A percentile compares a stretch with the other conserved stretches of the same genome.
Evolutionary conservation across 495 filamentous ascomycete species (phyloP).

Genomic region (Astrothelium subdiscretum): DNA sequence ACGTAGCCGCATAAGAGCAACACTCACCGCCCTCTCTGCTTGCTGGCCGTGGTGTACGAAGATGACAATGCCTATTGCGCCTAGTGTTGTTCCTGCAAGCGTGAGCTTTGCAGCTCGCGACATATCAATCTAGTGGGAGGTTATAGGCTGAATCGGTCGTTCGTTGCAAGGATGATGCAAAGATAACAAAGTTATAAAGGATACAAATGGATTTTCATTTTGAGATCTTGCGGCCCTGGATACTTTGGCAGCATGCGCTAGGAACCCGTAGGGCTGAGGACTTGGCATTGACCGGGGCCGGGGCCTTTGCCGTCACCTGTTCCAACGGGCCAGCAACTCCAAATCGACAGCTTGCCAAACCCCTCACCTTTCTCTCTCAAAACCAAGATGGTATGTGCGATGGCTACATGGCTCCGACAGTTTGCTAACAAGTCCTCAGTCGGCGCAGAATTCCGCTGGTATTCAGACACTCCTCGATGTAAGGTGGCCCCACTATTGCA

Average conservation of each 20-base stretch:
- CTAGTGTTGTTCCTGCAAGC: conserved; percentile 61
- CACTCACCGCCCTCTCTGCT: conserved; percentile 68
- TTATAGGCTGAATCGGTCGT: background rate
- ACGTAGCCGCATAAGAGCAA: conserved; percentile 2
- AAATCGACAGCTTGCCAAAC: background rate
- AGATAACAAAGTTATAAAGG: too few species aligned
- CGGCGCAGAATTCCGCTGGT: conserved; percentile 94
- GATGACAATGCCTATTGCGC: conserved; percentile 62
- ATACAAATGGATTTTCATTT: too few species aligned
- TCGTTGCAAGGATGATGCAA: too few species aligned
- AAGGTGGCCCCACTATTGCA: conserved; percentile 29
- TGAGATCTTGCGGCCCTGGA: too few species aligned
- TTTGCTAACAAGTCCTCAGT: conserved; percentile 38
- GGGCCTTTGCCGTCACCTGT: conserved; percentile 2
- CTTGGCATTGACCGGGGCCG: background rate
- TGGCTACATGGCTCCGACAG: background rate
- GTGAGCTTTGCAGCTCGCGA: conserved; percentile 82
- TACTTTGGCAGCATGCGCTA: too few species aligned
- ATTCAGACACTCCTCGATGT: conserved; percentile 99
- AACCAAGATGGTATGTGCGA: background rate
- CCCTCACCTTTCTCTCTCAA: background rate
- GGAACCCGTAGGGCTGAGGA: background rate
- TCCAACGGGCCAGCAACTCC: conserved; percentile 5
- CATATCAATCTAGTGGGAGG: conserved; percentile 39
- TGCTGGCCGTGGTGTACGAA: conserved; percentile 86